Base-by-base conservation (phyloP, 129 eudicot species). In the Saussurea involucrata region DNA sequence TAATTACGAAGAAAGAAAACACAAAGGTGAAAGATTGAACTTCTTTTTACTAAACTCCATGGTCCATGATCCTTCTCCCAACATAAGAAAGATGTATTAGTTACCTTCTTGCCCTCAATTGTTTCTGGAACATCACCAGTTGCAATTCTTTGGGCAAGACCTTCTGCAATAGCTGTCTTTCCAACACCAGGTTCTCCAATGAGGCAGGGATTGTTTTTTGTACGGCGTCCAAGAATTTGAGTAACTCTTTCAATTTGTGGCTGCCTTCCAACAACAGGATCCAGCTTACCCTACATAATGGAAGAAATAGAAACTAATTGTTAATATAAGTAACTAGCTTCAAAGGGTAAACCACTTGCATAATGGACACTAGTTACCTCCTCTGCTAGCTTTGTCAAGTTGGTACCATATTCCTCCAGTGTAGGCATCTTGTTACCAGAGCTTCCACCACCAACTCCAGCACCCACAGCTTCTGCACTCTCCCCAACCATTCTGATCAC, bases 131-230 rank as follows among this genome's bases (percentile, higher is more conserved):
- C 98, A 88, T 92, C 98, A 55, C 98, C 98, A 32, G 12, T 88
- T 40, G 98, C 96, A 55, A 92, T 92, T 75, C 94, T 84, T 81
- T 90, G 98, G 20, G 98, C 98, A 40, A 92, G 96, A 66, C 98
- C 98, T 76, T 92, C 98, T 7, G 98, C 96, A 75, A 92, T 92
- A 67, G 98, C 98, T 61, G 98, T 90, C 83, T 92, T 92, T 11
- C 98, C 98, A 33, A 92, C 98, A 78, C 98, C 98, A 32, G 98
- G 98, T 60, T 92, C 97, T 81, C 97, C 97, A 68, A 92, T 90
- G 68, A 92, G 95, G 44, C 98, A 92, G 8, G 98, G 98, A 69
- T 93, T 93, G 71, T 90, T 93, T 76, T 90, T 93, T 29, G 96
- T 90, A 76, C 98, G 85, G 8, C 98, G 83, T 29, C 96, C 98